phyloP scores from a whole-genome alignment of 352 stramenopile genomes.

The Pythium vanterpoolii region DNA sequence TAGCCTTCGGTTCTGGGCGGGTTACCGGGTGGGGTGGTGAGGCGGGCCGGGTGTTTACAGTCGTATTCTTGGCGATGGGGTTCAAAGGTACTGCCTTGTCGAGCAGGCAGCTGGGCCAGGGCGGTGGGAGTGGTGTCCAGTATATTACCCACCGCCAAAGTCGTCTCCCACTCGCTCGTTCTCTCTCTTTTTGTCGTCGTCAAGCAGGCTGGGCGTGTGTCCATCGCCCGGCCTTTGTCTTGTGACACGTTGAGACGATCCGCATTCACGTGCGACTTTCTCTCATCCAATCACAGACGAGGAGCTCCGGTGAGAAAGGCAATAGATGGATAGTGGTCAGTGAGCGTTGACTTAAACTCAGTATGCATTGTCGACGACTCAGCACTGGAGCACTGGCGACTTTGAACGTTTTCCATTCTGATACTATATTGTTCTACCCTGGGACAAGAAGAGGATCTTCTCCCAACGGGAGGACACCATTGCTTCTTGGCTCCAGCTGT shows the following conservation, averaged over 20 bases:
- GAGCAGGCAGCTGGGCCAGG: no score
- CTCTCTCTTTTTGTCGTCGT: not conserved
- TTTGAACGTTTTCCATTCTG: not conserved
- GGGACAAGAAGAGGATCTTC: no score
- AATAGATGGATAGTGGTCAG: not conserved
- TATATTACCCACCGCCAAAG: not conserved
- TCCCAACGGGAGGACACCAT: no score
- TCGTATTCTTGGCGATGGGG: no score
- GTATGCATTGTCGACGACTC: not conserved
- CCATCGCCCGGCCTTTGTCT: constrained; percentile 6
- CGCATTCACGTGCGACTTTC: not conserved
- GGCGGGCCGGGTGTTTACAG: no score
- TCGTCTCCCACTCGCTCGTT: not conserved
- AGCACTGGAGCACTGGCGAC: no score
- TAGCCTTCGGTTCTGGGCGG: no score
- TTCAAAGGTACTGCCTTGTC: no score
- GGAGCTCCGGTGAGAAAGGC: not conserved
- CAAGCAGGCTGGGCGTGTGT: not conserved
- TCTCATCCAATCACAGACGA: not conserved
- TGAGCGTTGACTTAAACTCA: not conserved
- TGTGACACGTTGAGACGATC: constrained; percentile 11
- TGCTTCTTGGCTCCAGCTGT: no score
- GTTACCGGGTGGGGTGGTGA: no score
- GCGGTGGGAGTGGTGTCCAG: no score
- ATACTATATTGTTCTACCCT: not conserved